These are phyloP conservation scores for Moricandia arvensis DNA, from an alignment of 345 rosid species.

Conservation along the genomic window DNA sequence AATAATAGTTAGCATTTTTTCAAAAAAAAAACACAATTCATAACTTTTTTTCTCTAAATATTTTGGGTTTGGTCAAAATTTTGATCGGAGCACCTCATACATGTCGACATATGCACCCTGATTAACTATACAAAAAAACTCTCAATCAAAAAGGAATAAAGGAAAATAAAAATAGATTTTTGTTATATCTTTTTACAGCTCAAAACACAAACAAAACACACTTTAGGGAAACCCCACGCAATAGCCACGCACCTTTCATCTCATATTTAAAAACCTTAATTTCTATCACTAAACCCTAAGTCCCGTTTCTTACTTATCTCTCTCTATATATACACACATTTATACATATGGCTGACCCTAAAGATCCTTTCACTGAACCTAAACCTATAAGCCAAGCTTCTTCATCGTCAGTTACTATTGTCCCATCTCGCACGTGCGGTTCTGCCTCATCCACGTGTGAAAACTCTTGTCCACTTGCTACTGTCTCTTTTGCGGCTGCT, in stretches of 20 bases:
- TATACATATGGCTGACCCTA: slow-evolving; percentile 32
- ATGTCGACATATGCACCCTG: background rate
- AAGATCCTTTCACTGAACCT: slow-evolving; percentile 32
- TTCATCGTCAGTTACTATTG: slow-evolving; percentile 25
- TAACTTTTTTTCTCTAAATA: background rate
- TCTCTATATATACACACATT: background rate
- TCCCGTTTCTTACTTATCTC: background rate
- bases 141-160: background rate
- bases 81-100: background rate
- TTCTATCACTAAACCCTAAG: slow-evolving; percentile 19
- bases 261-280: slow-evolving; percentile 26
- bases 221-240: slow-evolving; percentile 39
- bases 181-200: slow-evolving; percentile 8
- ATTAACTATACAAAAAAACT: background rate
- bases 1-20: background rate
- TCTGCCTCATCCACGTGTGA: slow-evolving; percentile 25
- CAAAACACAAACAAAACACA: slow-evolving; percentile 30
- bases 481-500: slow-evolving; percentile 36
- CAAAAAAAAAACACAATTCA: too few relatives aligned
- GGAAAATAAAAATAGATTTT: background rate
- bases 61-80: background rate
- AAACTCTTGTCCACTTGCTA: slow-evolving; percentile 27
- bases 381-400: slow-evolving; percentile 24
- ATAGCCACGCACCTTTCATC: slow-evolving; percentile 31
- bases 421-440: slow-evolving; percentile 33